Conservation (phyloP, 371 early-diverging fungal species). For the Dichotomocladium elegans region DNA sequence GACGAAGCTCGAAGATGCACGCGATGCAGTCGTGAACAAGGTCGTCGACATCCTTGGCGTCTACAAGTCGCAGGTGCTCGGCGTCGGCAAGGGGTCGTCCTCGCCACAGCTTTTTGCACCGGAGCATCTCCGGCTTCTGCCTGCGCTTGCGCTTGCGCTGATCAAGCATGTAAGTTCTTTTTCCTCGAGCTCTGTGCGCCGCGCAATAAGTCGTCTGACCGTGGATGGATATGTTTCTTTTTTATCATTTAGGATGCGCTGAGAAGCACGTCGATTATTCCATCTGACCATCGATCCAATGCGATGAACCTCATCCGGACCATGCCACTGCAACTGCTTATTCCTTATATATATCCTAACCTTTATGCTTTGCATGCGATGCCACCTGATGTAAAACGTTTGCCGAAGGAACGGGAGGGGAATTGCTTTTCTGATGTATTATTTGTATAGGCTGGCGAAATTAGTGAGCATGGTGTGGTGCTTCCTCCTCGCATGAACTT, state of each 20-base stretch:
- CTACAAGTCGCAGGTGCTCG: slow-evolving; percentile 77
- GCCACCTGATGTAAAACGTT: slow-evolving; percentile 52
- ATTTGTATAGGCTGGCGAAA: slow-evolving; percentile 46
- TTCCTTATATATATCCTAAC: slow-evolving; percentile 67
- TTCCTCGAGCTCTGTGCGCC: too few species aligned
- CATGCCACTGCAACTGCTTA: slow-evolving; percentile 74
- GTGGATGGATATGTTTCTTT: neutral
- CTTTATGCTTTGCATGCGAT: slow-evolving; percentile 85
- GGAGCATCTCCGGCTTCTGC: slow-evolving; percentile 82
- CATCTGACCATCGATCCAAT: slow-evolving; percentile 62
- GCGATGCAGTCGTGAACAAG: slow-evolving; percentile 90
- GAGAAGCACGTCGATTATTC: slow-evolving; percentile 58
- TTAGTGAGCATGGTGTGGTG: slow-evolving; percentile 52
- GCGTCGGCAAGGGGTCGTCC: slow-evolving; percentile 68
- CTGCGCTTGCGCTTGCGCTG: slow-evolving; percentile 74
- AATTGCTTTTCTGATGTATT: too few species aligned
- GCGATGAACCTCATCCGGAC: slow-evolving; percentile 72
- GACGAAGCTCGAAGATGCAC: slow-evolving; percentile 90
- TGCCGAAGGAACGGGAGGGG: too few species aligned
- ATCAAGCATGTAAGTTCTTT: slow-evolving; percentile 72
- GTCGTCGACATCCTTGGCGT: slow-evolving; percentile 79
- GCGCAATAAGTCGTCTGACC: neutral
- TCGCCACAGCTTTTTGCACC: slow-evolving; percentile 73
- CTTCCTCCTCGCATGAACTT: slow-evolving; percentile 78
- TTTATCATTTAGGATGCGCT: slow-evolving; percentile 42